A percentile compares a stretch with the other conserved stretches of the same genome.
phyloP scores from a whole-genome alignment of 2,329 filamentous ascomycete genomes.

The Fusarium tanahbumbuense region DNA sequence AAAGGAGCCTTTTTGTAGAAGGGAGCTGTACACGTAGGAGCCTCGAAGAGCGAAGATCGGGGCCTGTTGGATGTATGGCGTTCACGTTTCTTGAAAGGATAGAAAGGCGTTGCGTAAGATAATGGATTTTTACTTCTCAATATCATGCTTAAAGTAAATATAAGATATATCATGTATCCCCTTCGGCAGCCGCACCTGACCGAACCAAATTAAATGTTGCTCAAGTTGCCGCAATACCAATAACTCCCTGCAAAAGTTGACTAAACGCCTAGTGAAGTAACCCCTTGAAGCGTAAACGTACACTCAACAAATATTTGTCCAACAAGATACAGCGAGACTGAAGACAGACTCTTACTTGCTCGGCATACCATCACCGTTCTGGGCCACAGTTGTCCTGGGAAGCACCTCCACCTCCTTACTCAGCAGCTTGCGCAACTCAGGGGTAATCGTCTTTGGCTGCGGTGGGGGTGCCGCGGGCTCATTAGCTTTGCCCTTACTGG shows the following conservation, averaged over 20 bases:
- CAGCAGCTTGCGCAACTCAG: conserved; percentile 66
- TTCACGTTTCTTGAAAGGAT: conserved; percentile 28
- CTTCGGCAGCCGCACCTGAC: neutral
- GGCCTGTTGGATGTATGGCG: conserved; percentile 26
- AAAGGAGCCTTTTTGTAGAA: conserved; percentile 8
- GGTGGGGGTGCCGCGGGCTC: conserved; percentile 49
- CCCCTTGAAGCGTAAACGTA: conserved; percentile 25
- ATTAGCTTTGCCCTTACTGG: conserved; percentile 54
- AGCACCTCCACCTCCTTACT: conserved; percentile 61
- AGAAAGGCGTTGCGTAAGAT: conserved; percentile 43
- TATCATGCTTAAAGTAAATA: neutral
- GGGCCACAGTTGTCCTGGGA: conserved; percentile 51
- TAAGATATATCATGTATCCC: conserved; percentile 6
- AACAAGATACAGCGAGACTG: neutral
- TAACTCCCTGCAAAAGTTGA: conserved; percentile 34
- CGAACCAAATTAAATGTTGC: conserved; percentile 2
- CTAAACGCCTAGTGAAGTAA: neutral
- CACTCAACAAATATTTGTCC: conserved; percentile 2
- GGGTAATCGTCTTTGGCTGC: conserved; percentile 63
- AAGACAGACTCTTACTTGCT: conserved; percentile 35
- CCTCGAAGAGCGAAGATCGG: neutral
- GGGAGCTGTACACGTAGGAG: neutral
- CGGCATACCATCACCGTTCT: conserved; percentile 54
- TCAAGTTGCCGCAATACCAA: neutral
- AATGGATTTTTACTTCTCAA: conserved; percentile 22